Evolutionary conservation across 345 rosid genomes (phyloP), one percentile per base, ranked within the genome.

Genomic region (Hibiscus tridactylites): DNA sequence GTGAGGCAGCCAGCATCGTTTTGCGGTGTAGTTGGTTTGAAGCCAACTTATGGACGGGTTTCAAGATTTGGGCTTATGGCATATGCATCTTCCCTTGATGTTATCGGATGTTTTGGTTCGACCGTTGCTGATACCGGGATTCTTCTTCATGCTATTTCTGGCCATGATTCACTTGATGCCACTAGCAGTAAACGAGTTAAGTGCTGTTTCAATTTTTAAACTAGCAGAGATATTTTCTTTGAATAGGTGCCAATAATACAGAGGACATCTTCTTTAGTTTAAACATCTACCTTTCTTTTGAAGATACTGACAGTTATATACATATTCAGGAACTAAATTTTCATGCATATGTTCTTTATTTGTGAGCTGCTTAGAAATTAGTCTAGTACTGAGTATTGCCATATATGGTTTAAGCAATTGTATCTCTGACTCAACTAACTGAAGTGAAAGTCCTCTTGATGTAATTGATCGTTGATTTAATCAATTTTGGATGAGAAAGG

Each of bases 1-100:
- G 97, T 93, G 66, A 87, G 98, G 66, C 98, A 93, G 82, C 98
- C 97, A 12, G 97, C 97, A 44, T 93, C 98, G 0, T 90, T 94
- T 53, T 91, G 97, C 73, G 98, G 97, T 44, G 96, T 94, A 73
- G 98, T 91, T 72, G 98, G 98, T 21, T 65, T 94, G 73, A 91
- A 94, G 81, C 98, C 97, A 6, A 91, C 93, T 8, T 94, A 94
- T 74, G 98, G 98, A 4, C 96, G 98, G 66, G 96, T 94, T 52
- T 94, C 97, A 13, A 86, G 97, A 83, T 93, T 81, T 74, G 98
- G 97, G 28, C 98, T 93, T 69, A 93, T 93, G 91, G 92, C 97
- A 1, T 91, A 91, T 85, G 96, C 98, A 1, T 93, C 97, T 5
- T 91, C 97, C 0, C 90, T 93, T 47, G 96, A 91, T 85, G 98